phyloP scores from a whole-genome alignment of 768 basidiomycete genomes.

The Podaxis carcinomalis region DNA sequence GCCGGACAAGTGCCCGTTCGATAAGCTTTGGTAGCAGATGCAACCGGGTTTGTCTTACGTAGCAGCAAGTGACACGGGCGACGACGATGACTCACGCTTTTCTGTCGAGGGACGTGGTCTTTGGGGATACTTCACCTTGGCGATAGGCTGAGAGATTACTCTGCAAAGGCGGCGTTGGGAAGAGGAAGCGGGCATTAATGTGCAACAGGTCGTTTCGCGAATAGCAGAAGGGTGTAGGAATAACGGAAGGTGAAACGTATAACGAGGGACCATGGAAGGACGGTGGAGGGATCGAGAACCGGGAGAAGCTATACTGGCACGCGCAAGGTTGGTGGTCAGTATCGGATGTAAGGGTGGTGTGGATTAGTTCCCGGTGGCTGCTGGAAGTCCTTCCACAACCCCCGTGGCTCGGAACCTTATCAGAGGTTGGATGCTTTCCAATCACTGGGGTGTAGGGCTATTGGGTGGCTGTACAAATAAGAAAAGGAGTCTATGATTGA shows the following conservation, averaged over 20 bases:
- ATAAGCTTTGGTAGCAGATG: neutral
- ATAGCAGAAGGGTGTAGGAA: neutral
- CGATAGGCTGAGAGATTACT: neutral
- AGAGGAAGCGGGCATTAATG: neutral
- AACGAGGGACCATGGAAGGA: neutral
- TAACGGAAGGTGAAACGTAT: neutral
- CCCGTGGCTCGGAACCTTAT: slow-evolving; percentile 1
- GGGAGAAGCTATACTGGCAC: neutral
- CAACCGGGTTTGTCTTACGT: neutral
- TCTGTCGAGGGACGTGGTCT: neutral
- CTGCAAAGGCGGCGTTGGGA: neutral
- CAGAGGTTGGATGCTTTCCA: neutral
- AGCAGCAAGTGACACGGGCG: neutral
- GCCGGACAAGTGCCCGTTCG: neutral
- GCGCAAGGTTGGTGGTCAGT: neutral
- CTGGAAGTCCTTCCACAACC: neutral
- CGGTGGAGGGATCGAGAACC: neutral
- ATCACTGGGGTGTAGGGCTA: neutral
- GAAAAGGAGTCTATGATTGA: neutral
- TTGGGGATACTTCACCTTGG: neutral
- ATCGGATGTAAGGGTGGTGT: neutral
- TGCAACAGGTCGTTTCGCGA: neutral
- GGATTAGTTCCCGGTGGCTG: neutral
- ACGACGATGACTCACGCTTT: neutral
- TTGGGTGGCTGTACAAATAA: neutral